phyloP scores from a whole-genome alignment of 805 yeast species.

The Tetrapisispora nanseiensis region DNA sequence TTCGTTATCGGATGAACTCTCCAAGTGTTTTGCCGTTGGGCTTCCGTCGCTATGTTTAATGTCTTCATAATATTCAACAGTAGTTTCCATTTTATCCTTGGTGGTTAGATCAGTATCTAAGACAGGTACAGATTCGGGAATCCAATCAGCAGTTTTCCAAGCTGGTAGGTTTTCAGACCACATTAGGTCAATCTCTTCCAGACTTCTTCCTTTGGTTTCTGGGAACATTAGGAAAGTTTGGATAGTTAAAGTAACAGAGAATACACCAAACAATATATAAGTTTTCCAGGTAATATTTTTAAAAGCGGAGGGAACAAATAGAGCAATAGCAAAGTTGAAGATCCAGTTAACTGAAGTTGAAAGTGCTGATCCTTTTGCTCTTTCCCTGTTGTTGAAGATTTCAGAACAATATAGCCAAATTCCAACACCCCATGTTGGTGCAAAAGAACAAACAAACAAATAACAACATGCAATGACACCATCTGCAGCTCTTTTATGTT shows the following conservation, averaged over 20 bases:
- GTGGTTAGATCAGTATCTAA: neutral
- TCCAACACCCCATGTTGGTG: conserved; percentile 29
- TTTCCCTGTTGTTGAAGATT: conserved; percentile 52
- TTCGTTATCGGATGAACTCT: neutral
- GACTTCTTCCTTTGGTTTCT: conserved; percentile 64
- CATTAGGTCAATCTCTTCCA: conserved; percentile 59
- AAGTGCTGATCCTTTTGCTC: conserved; percentile 57
- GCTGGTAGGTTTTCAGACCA: conserved; percentile 3
- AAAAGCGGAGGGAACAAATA: conserved; percentile 43
- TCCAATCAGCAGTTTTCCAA: conserved; percentile 2
- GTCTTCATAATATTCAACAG: neutral
- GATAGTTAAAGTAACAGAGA: conserved; percentile 30
- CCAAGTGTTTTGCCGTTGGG: neutral
- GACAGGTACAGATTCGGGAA: neutral
- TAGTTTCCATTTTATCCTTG: neutral
- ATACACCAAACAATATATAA: conserved; percentile 45
- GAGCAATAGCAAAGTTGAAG: conserved; percentile 53
- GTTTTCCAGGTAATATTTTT: conserved; percentile 45
- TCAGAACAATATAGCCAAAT: conserved; percentile 45
- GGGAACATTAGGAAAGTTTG: conserved; percentile 60
- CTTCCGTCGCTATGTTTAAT: neutral
- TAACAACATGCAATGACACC: conserved; percentile 38
- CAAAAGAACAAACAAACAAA: conserved; percentile 46
- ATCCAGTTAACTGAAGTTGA: conserved; percentile 62
- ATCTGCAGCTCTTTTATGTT: conserved; percentile 32